These are phyloP conservation scores for Trametes hirsuta DNA, from an alignment of 1,284 basidiomycete genomes.

Conservation along the genomic window DNA sequence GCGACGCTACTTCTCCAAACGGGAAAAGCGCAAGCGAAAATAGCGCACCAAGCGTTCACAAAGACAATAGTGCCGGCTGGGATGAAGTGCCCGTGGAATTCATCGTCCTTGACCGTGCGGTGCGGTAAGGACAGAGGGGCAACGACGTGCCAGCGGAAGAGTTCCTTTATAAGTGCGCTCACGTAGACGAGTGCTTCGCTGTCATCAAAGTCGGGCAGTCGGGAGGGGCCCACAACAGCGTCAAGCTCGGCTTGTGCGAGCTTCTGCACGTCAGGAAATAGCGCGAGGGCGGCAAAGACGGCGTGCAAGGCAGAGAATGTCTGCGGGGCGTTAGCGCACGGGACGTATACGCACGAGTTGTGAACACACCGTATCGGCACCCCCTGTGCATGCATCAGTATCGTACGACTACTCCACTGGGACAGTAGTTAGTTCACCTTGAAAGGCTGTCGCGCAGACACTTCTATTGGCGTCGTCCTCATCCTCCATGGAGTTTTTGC, in stretches of 20 bases:
- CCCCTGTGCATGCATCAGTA: too few species aligned
- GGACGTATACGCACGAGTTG: too few species aligned
- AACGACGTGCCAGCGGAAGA: constrained; percentile 25
- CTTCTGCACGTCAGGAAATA: constrained; percentile 37
- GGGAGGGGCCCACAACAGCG: constrained; percentile 27
- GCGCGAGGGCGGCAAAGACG: constrained; percentile 39
- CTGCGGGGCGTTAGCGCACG: background rate
- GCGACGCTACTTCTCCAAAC: too few species aligned
- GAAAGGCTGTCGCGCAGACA: too few species aligned
- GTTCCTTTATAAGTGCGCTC: constrained; percentile 27
- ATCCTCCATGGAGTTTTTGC: too few species aligned
- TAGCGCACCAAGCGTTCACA: constrained; percentile 32
- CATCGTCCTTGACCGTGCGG: constrained; percentile 20
- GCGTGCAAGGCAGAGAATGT: constrained; percentile 29
- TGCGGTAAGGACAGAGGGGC: constrained; percentile 14
- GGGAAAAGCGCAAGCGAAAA: background rate
- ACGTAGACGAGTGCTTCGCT: constrained; percentile 21
- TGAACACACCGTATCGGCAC: background rate
- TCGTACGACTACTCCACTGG: too few species aligned
- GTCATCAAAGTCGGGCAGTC: constrained; percentile 26
- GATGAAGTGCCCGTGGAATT: constrained; percentile 27
- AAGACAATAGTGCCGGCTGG: constrained; percentile 28
- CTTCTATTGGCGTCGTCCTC: too few species aligned
- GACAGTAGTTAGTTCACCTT: too few species aligned
- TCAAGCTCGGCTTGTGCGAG: constrained; percentile 37